These are phyloP conservation scores for Priceomyces castillae DNA, from an alignment of 805 yeast species.

Conservation along the genomic window DNA sequence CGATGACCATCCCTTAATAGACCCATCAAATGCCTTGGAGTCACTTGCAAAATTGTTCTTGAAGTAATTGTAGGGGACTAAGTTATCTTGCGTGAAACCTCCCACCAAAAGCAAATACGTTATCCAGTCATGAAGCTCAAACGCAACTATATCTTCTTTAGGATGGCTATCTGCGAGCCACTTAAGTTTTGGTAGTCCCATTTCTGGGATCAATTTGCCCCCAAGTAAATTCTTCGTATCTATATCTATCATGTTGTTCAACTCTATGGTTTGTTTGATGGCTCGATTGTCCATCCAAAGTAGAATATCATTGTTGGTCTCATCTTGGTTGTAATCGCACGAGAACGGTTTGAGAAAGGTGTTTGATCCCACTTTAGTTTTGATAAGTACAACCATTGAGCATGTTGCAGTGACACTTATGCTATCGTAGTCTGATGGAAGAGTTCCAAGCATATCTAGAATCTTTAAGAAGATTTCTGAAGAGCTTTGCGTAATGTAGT, in stretches of 20 bases:
- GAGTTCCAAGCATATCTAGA: conserved; percentile 16
- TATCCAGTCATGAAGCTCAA: conserved; percentile 54
- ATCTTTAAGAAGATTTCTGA: conserved; percentile 35
- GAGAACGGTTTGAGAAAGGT: conserved; percentile 33
- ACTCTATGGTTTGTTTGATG: conserved; percentile 23
- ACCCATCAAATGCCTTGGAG: conserved; percentile 50
- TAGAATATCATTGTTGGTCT: conserved; percentile 38
- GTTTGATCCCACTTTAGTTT: conserved; percentile 10
- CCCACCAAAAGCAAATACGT: conserved; percentile 27
- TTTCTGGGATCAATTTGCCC: conserved; percentile 50
- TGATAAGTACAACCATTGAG: conserved; percentile 48
- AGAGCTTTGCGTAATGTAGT: conserved; percentile 40
- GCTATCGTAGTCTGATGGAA: conserved; percentile 3
- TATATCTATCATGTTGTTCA: conserved; percentile 25
- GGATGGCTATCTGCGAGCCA: conserved; percentile 31
- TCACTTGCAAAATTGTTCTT: conserved; percentile 1
- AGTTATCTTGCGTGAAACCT: conserved; percentile 18
- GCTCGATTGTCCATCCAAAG: conserved; percentile 62
- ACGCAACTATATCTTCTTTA: conserved; percentile 28
- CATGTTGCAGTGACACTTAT: conserved; percentile 53
- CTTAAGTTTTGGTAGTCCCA: conserved; percentile 55
- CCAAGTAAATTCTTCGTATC: conserved; percentile 31
- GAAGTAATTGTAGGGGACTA: conserved; percentile 7
- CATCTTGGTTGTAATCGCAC: conserved; percentile 14
- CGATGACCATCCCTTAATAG: conserved; percentile 52